Conservation (phyloP, 257 asterid species). For the Nicotiana benthamiana region DNA sequence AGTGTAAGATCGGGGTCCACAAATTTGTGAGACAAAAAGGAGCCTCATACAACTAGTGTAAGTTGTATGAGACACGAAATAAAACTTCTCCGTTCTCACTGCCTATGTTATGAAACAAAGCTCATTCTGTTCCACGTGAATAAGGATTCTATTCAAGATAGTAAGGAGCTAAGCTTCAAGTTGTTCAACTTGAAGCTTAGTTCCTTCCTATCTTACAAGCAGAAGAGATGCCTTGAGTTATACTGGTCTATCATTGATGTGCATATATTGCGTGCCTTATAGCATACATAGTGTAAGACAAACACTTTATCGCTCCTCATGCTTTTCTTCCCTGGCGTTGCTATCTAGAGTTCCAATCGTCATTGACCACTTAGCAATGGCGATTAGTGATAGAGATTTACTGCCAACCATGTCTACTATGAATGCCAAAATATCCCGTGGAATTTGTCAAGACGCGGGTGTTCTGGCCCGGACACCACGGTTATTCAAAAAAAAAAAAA, state of each 20-base stretch:
- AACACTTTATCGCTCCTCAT: neutral
- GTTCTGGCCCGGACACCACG: no score
- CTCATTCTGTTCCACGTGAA: neutral
- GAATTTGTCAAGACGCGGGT: no score
- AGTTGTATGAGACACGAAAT: no score
- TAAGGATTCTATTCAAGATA: neutral
- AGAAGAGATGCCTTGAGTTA: neutral
- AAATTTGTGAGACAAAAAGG: no score
- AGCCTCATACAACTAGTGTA: no score
- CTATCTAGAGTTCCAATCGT: neutral
- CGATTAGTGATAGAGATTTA: neutral
- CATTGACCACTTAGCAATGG: neutral
- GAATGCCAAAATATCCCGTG: neutral
- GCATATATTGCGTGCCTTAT: neutral
- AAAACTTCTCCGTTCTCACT: no score
- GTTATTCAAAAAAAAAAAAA: no score
- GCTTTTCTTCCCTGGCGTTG: neutral
- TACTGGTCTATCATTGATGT: neutral
- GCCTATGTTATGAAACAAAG: neutral
- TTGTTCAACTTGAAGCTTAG: neutral
- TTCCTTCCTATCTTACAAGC: neutral
- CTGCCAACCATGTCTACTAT: neutral
- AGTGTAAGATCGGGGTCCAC: no score
- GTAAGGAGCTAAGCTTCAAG: no score
- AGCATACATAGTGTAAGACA: neutral